These are phyloP conservation scores for Lathyrus oleraceus DNA, from an alignment of 306 rosid species.

Conservation along the genomic window DNA sequence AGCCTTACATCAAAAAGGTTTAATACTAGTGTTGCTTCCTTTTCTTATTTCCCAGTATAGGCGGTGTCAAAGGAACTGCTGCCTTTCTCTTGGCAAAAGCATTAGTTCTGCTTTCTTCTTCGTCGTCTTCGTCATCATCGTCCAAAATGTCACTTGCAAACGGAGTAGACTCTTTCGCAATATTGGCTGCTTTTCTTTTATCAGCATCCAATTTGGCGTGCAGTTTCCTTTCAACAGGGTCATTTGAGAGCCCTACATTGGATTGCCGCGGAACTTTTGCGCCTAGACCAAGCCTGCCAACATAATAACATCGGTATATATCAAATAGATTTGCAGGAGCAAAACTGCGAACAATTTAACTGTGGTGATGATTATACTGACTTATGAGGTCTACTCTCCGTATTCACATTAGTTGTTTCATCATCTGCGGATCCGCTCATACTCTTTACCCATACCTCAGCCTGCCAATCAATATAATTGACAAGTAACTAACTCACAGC, in stretches of 20 bases:
- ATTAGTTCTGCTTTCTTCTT: constrained; percentile 69
- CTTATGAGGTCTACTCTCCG: constrained; percentile 61
- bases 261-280: constrained; percentile 67
- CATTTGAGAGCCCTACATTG: constrained; percentile 55
- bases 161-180: constrained; percentile 41
- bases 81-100: constrained; percentile 66
- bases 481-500: constrained; percentile 13
- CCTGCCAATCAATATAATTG: constrained; percentile 52
- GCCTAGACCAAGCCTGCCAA: constrained; percentile 82
- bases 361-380: constrained; percentile 30
- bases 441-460: constrained; percentile 69
- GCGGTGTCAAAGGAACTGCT: constrained; percentile 32
- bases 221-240: constrained; percentile 72
- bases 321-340: constrained; percentile 4
- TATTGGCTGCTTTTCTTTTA: constrained; percentile 60
- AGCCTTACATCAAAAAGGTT: background rate
- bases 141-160: constrained; percentile 36
- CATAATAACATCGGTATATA: background rate
- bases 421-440: constrained; percentile 61
- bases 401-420: constrained; percentile 41
- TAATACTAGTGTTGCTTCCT: constrained; percentile 38
- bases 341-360: constrained; percentile 9
- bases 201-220: constrained; percentile 54
- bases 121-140: constrained; percentile 41
- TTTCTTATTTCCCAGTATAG: constrained; percentile 50